Percentiles rank a stretch among this genome's conserved stretches.
phyloP scores from a whole-genome alignment of 768 basidiomycete species.

The Lactifluus hygrophoroides region DNA sequence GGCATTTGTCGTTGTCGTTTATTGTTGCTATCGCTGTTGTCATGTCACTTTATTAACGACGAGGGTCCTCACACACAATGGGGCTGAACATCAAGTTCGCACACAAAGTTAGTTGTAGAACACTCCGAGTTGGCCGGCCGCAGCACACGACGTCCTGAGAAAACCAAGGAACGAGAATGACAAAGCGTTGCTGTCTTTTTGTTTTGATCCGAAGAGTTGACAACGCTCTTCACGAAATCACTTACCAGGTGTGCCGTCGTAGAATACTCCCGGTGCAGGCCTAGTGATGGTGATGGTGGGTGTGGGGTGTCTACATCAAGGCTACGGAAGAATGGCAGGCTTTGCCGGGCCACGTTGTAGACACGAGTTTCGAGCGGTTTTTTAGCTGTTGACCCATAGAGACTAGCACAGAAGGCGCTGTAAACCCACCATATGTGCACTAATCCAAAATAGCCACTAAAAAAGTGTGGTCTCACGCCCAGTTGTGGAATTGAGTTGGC shows the following conservation, averaged over 20 bases:
- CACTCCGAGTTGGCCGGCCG: not conserved
- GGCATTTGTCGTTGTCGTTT: not conserved
- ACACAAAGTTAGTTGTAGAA: no score
- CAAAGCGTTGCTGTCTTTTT: not conserved
- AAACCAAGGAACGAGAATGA: not conserved
- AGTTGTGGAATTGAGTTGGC: not conserved
- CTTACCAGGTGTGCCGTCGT: not conserved
- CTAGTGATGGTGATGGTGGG: conserved; percentile 1
- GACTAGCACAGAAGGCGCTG: conserved; percentile 7
- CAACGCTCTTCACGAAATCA: conserved; percentile 9
- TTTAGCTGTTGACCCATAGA: not conserved
- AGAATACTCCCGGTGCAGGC: not conserved
- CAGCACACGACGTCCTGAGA: not conserved
- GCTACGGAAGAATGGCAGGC: not conserved
- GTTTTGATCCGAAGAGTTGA: not conserved
- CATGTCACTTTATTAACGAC: not conserved
- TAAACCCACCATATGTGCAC: no score
- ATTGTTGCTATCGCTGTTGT: not conserved
- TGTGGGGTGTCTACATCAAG: not conserved
- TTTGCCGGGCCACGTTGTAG: conserved; percentile 8
- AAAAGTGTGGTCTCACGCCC: conserved; percentile 1
- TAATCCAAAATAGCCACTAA: no score
- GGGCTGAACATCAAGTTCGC: no score
- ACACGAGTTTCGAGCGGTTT: conserved; percentile 12
- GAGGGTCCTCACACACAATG: no score